Percentiles rank a stretch among this genome's conserved stretches.
These are phyloP conservation scores for Eleusine indica DNA, from an alignment of 176 grass and related monocot genomes.

Conservation along the genomic window DNA sequence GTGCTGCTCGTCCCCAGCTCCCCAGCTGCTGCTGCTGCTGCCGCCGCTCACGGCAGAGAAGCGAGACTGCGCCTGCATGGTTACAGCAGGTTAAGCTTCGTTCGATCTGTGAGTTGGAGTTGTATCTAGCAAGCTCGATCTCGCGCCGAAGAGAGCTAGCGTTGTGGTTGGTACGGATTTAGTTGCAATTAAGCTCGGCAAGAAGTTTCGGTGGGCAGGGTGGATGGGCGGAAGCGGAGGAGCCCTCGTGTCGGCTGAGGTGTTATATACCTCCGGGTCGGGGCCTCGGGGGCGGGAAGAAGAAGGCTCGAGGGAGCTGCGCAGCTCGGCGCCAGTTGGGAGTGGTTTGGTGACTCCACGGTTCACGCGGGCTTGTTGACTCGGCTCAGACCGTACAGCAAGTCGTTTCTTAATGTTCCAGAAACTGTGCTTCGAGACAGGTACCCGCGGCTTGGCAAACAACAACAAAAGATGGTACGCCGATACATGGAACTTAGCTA, in stretches of 20 bases:
- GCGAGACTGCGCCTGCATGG: conserved; percentile 45
- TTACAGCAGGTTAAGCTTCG: not conserved
- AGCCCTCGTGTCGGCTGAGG: accelerated
- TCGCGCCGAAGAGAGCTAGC: not conserved
- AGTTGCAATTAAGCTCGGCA: not conserved
- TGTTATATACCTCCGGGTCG: not conserved
- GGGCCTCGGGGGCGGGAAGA: not conserved
- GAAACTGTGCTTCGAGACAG: not conserved
- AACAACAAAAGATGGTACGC: not conserved
- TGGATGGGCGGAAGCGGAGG: not conserved
- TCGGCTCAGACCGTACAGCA: conserved; percentile 2
- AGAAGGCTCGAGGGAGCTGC: conserved; percentile 46
- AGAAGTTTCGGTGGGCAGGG: not conserved
- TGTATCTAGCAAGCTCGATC: not conserved
- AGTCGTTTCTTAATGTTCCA: conserved; percentile 33
- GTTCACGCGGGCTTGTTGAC: conserved; percentile 52
- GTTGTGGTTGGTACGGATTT: not conserved
- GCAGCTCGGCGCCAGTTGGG: conserved; percentile 34
- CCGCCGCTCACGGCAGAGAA: conserved; percentile 11
- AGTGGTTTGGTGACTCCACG: conserved; percentile 26
- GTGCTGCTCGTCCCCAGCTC: conserved; percentile 21
- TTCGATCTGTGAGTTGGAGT: not conserved
- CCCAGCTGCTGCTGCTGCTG: not conserved
- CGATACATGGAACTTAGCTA: not conserved
- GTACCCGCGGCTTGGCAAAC: too few relatives aligned